Evolutionary conservation across 345 rosid genomes (phyloP).

Genomic region (Turnera subulata): DNA sequence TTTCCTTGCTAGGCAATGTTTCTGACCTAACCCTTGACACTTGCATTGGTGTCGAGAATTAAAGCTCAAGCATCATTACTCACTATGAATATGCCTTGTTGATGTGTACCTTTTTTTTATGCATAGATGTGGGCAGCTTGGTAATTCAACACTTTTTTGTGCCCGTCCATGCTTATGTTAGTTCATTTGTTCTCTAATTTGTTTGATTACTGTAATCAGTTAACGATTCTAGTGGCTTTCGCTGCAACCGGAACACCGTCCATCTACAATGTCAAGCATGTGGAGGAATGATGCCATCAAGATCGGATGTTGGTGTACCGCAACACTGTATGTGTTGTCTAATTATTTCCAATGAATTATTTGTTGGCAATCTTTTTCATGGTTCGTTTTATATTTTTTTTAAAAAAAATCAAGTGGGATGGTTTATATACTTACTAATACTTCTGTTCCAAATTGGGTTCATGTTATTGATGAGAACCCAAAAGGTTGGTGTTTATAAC

Average conservation of each 20-base stretch:
- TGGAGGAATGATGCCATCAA: conserved; percentile 83
- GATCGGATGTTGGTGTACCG: conserved; percentile 53
- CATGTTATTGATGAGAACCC: no score
- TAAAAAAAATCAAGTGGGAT: no score
- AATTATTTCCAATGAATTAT: not conserved
- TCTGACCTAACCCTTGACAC: not conserved
- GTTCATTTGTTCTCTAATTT: conserved; percentile 12
- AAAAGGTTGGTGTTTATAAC: not conserved
- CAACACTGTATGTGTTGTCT: conserved; percentile 64
- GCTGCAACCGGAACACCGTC: conserved; percentile 52
- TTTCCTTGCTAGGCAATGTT: not conserved
- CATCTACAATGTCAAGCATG: conserved; percentile 83
- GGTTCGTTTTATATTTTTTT: not conserved
- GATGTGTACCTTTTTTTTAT: no score
- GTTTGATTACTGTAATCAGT: conserved; percentile 34
- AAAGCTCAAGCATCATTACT: no score
- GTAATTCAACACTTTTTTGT: no score
- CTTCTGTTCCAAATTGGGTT: no score
- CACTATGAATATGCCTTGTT: no score
- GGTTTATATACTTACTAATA: no score
- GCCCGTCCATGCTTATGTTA: not conserved
- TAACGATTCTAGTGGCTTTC: conserved; percentile 50
- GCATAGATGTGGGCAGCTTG: no score
- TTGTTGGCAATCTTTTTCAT: not conserved
- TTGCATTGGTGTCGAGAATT: no score